phyloP scores from a whole-genome alignment of 805 yeast genomes.

The Suhomyces prunicola region DNA sequence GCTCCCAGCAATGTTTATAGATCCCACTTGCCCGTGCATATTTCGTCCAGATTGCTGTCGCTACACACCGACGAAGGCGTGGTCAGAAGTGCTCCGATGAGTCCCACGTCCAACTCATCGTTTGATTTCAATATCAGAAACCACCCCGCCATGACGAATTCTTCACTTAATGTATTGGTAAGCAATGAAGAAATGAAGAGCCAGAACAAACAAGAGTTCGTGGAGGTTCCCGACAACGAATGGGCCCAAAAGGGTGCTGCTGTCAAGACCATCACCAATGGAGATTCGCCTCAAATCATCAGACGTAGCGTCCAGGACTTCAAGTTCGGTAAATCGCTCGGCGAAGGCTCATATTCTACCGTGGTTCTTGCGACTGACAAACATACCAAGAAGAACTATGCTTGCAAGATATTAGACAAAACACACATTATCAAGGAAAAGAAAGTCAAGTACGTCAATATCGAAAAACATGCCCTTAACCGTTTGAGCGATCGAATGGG shows the following conservation, averaged over 20 bases:
- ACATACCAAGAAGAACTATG: conserved; percentile 57
- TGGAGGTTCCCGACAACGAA: conserved; percentile 10
- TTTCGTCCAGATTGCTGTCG: conserved; percentile 24
- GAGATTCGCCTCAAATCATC: conserved; percentile 21
- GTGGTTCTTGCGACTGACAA: conserved; percentile 48
- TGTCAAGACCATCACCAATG: conserved; percentile 16
- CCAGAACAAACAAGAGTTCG: background rate
- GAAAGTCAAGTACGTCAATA: conserved; percentile 79
- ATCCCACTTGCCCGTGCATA: conserved; percentile 12
- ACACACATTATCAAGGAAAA: conserved; percentile 77
- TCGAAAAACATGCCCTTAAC: conserved; percentile 77
- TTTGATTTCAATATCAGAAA: conserved; percentile 28
- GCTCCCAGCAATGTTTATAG: conserved; percentile 8
- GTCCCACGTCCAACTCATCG: conserved; percentile 27
- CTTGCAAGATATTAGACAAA: conserved; percentile 73
- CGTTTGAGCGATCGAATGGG: conserved; percentile 61
- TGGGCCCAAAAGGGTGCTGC: conserved; percentile 41
- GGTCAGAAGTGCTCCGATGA: conserved; percentile 24
- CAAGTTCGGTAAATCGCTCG: conserved; percentile 39
- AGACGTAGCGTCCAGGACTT: conserved; percentile 40
- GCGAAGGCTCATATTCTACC: conserved; percentile 46
- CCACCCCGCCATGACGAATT: conserved; percentile 28
- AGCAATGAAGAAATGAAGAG: background rate
- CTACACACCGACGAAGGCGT: conserved; percentile 12
- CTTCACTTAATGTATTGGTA: conserved; percentile 35